Base-by-base conservation (phyloP, 495 filamentous ascomycete species). In the Daldinia loculata region DNA sequence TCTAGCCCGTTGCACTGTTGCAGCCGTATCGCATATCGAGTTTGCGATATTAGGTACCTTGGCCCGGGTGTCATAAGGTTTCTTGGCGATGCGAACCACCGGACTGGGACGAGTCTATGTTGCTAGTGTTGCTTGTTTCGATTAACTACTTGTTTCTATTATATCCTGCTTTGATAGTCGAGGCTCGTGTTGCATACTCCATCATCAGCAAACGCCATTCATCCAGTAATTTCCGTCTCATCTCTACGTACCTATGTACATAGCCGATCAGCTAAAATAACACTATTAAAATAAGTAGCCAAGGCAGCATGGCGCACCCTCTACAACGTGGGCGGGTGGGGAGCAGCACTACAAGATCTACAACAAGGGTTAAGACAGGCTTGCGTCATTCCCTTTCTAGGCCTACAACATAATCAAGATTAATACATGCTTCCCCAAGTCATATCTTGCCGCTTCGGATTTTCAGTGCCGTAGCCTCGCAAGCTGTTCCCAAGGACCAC, bases 291-390 rank as follows among this genome's bases (percentile, higher is more conserved):
- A 70, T 65, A 65, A 22, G 8, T 70, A 36, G 29, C 56, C 55
- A 53, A 55, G 57, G 15, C 17, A 55, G 11, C 48, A 70, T 66
- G 67, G 45, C 9, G 24, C 27, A 5, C 30, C 41, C 34, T 53
- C 32, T 51, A 30, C 43, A 69, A 57, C 61, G 67, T 64, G 67
- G 57, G 45, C 19, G 56, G 12, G 58, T 56, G 69, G 63, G 19
- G 48, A 27, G 48, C 50, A 71, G 63, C 69, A 71, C 59, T 30
- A 55, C 69, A 19, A 26, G 69, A 71, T 71, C 69, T 63, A 63
- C 69, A 51, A 34, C 63, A 57, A 67, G 69, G 69, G 24, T 67
- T 8, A 27, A 53, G 8, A 57, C 6, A 63, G 12, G 3, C 32
- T 71, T 71, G 69, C 69, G 69, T 71, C 69, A 71, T 71, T 15